These are phyloP conservation scores for Pseudophaeomoniella oleicola DNA, from an alignment of 2,329 filamentous ascomycete genomes.

Conservation along the genomic window DNA sequence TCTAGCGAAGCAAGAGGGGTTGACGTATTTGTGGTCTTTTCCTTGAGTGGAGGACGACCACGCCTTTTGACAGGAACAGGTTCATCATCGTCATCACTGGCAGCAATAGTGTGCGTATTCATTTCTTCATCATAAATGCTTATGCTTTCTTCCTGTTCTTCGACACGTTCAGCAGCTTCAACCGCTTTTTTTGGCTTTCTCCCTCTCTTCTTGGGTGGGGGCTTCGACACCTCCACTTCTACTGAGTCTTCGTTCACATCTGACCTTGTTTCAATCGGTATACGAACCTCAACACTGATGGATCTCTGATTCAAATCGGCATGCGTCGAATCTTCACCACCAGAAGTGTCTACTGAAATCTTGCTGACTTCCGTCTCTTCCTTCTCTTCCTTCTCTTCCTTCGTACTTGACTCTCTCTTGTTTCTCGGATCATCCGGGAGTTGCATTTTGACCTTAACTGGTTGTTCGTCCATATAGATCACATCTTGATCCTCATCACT, in stretches of 20 bases:
- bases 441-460: constrained; percentile 10
- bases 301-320: not conserved
- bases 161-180: constrained; percentile 1
- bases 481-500: constrained; percentile 13
- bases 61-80: not conserved
- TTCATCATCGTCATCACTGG: not conserved
- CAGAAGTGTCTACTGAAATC: not conserved
- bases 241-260: constrained; percentile 3
- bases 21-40: not conserved
- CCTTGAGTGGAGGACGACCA: not conserved
- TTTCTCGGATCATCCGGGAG: constrained; percentile 9
- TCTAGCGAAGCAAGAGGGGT: too few species aligned
- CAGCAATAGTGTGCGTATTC: too few species aligned
- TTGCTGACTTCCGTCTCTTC: not conserved
- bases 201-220: constrained; percentile 12
- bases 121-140: not conserved
- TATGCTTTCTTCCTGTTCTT: not conserved
- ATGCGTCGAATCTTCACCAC: not conserved
- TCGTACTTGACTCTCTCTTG: constrained; percentile 6
- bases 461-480: constrained; percentile 11
- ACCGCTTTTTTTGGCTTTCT: constrained; percentile 9
- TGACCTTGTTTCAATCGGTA: not conserved
- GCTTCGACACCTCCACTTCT: not conserved
- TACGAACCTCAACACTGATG: not conserved
- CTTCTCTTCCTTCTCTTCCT: not conserved